Evolutionary conservation across 495 filamentous ascomycete species (phyloP).

Genomic region (Rhypophila decipiens): DNA sequence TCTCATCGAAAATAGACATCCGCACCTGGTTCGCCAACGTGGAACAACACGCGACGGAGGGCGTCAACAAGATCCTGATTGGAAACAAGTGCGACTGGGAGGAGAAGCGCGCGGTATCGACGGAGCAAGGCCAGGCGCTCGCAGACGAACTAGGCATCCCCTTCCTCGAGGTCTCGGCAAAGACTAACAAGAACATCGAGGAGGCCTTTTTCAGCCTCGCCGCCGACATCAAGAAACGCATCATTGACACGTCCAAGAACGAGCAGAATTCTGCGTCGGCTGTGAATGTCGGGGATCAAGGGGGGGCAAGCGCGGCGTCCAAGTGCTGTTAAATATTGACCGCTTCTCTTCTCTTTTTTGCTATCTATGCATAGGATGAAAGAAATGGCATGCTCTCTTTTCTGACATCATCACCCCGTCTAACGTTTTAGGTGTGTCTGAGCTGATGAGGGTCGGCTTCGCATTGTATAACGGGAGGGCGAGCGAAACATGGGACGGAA

Average conservation of each 20-base stretch:
- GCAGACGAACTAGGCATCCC: constrained; percentile 96
- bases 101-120: constrained; percentile 91
- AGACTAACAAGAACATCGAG: constrained; percentile 99
- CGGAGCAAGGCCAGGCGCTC: constrained; percentile 85
- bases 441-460: too few species aligned
- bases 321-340: constrained; percentile 94
- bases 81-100: constrained; percentile 99
- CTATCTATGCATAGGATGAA: too few species aligned
- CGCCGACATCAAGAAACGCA: constrained; percentile 93
- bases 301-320: constrained; percentile 53
- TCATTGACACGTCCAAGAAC: constrained; percentile 78
- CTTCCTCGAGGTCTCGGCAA: constrained; percentile 96
- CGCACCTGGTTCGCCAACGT: constrained; percentile 99
- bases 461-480: too few species aligned
- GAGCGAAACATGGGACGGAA: too few species aligned
- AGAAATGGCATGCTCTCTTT: neutral
- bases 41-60: constrained; percentile 97
- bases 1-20: constrained; percentile 60
- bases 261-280: constrained; percentile 55
- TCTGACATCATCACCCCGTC: too few species aligned
- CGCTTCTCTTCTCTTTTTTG: too few species aligned
- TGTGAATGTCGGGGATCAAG: constrained; percentile 66
- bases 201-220: constrained; percentile 96
- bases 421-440: too few species aligned
- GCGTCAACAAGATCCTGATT: constrained; percentile 99